Evolutionary conservation across 2,329 filamentous ascomycete species (phyloP), one percentile per base, ranked within the genome.

Genomic region (Fusarium foetens): DNA sequence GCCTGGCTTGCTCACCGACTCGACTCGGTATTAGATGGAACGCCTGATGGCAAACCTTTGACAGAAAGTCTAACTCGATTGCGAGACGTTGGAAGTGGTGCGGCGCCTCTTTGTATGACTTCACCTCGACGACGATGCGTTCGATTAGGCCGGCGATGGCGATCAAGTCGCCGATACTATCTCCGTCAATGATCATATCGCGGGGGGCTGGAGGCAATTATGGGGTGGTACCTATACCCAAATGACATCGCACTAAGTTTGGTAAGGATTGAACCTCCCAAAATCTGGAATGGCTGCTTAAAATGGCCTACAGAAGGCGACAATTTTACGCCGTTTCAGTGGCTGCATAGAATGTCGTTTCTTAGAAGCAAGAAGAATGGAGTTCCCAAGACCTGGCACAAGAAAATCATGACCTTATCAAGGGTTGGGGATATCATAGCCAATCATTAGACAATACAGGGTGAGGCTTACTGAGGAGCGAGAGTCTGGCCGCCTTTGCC

Each of bases 251-350:
- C 19, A 17, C 45, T n/a, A n/a, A 4, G 21, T 13, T 5, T n/a
- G 6, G 9, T 10, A 4, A 48, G 45, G 7, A 31, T 16, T 14
- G 8, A 29, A 29, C 19, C 42, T 25, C 9, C 41, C 16, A n/a
- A 17, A 17, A 23, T 14, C 11, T 11, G 5, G 41, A 43, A 7
- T 25, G 25, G 25, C 43, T 14, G 6, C 13, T 45, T 4, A 14
- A 0, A 45, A 4, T 14, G 12, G 42, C 8, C 8, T 9, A 27
- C 12, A 14, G 25, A 21, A 9, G 12, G 25, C 25, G 5, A 27
- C 0, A 45, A 3, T 5, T 2, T 4, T 5, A 46, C 25, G 13
- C 13, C 6, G 19, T 14, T 46, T n/a, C 13, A 16, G 8, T 7
- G 13, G 6, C 9, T n/a, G 13, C 9, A 8, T 11, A 48, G 19